These are phyloP conservation scores for Hypomontagnella submonticulosa DNA, from an alignment of 495 filamentous ascomycete species.

Conservation along the genomic window DNA sequence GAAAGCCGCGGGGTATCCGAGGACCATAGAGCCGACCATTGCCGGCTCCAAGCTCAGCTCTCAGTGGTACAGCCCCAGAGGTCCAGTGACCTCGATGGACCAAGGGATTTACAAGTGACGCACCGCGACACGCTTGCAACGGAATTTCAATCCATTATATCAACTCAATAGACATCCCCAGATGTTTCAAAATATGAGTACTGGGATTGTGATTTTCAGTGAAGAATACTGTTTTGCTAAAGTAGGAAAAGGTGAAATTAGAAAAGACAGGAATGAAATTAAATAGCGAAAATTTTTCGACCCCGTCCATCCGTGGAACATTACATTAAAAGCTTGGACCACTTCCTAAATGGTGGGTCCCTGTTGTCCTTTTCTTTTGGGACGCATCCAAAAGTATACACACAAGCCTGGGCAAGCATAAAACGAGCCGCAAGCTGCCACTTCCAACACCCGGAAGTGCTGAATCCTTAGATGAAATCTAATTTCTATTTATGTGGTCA, in stretches of 20 bases:
- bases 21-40: constrained; percentile 41
- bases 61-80: constrained; percentile 9
- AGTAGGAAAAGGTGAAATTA: constrained; percentile 12
- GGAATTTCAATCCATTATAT: constrained; percentile 39
- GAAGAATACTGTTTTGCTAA: constrained; percentile 8
- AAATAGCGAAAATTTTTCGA: constrained; percentile 33
- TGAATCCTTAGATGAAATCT: too few relatives aligned
- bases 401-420: too few relatives aligned
- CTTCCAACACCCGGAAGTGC: neutral
- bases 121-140: constrained; percentile 3
- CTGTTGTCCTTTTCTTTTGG: neutral
- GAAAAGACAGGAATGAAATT: constrained; percentile 23
- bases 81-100: constrained; percentile 24
- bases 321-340: constrained; percentile 31
- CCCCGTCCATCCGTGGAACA: constrained; percentile 5
- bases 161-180: constrained; percentile 12
- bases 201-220: neutral
- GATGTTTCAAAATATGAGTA: neutral
- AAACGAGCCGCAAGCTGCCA: constrained; percentile 10
- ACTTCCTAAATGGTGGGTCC: constrained; percentile 20
- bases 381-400: too few relatives aligned
- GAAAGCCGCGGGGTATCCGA: constrained; percentile 42
- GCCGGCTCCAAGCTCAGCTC: constrained; percentile 38
- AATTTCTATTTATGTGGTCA: too few relatives aligned
- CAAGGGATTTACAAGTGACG: constrained; percentile 11